Percentiles rank a stretch among this genome's conserved stretches.
Evolutionary conservation across 805 yeast genomes (phyloP).

Genomic region (Lipomyces yamadae): DNA sequence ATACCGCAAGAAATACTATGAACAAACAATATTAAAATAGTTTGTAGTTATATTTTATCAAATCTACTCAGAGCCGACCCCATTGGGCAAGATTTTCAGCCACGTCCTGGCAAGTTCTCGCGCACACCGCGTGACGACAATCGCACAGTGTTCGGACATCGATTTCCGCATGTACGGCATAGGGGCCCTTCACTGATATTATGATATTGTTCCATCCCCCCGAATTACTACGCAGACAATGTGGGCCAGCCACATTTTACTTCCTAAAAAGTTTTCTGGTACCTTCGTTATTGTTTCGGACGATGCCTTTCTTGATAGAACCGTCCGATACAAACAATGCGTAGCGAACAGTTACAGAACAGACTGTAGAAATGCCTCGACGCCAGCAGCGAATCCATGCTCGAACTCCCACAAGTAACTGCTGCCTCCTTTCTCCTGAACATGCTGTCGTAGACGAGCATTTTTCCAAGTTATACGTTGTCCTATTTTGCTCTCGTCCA

Average conservation of each 20-base stretch:
- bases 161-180: not conserved
- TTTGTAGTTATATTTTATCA: too few relatives aligned
- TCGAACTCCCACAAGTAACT: conserved; percentile 84
- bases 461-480: conserved; percentile 69
- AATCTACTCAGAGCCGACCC: too few relatives aligned
- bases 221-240: not conserved
- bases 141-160: too few relatives aligned
- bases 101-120: too few relatives aligned
- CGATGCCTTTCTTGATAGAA: too few relatives aligned
- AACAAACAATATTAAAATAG: too few relatives aligned
- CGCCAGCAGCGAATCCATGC: conserved; percentile 77
- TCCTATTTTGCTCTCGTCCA: conserved; percentile 75
- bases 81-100: too few relatives aligned
- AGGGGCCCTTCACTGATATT: not conserved
- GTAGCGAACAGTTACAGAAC: not conserved
- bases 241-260: not conserved
- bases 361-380: conserved; percentile 48
- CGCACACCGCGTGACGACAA: too few relatives aligned
- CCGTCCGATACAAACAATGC: too few relatives aligned
- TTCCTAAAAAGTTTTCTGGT: not conserved
- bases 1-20: too few relatives aligned
- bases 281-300: too few relatives aligned
- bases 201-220: not conserved
- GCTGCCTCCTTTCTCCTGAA: conserved; percentile 58
- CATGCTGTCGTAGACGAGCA: conserved; percentile 68